These are phyloP conservation scores for Baffinella frigidus DNA, from an alignment of 208 protist species.

Conservation along the genomic window DNA sequence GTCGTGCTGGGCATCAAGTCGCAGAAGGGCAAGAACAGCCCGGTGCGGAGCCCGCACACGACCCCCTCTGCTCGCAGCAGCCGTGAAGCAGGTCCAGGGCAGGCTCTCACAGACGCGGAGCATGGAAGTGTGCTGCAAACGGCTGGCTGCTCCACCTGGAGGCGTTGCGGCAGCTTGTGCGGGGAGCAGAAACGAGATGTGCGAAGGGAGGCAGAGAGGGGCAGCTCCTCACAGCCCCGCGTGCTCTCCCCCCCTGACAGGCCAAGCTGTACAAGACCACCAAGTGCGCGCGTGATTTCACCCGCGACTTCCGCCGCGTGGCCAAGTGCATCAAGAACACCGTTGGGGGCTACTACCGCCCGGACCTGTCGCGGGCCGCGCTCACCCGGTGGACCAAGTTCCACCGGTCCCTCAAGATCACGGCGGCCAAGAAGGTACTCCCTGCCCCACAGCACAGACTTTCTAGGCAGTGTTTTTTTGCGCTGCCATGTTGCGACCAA, in stretches of 20 bases:
- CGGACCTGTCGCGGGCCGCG: not conserved
- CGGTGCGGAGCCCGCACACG: too few species aligned
- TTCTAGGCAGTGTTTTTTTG: too few species aligned
- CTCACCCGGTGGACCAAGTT: constrained; percentile 38
- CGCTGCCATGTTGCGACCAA: too few species aligned
- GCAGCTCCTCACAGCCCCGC: too few species aligned
- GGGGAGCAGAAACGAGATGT: too few species aligned
- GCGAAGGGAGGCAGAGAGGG: too few species aligned
- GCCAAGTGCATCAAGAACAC: constrained; percentile 39
- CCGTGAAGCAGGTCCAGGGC: not conserved
- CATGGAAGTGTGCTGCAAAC: not conserved
- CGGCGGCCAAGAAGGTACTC: constrained; percentile 28
- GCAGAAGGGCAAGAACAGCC: constrained; percentile 3
- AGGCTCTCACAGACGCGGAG: not conserved
- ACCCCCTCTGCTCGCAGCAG: too few species aligned
- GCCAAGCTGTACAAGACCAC: not conserved
- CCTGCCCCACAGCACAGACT: too few species aligned
- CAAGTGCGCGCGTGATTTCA: not conserved
- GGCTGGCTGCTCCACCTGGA: not conserved
- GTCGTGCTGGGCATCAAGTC: constrained; percentile 19
- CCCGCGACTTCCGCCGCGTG: not conserved
- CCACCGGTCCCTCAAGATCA: not conserved
- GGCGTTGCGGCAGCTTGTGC: too few species aligned
- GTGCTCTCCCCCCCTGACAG: too few species aligned
- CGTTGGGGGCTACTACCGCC: constrained; percentile 25